A percentile compares a stretch with the other conserved stretches of the same genome.
Conservation (phyloP, 352 stramenopile species). For the Phytophthora pinifolia region DNA sequence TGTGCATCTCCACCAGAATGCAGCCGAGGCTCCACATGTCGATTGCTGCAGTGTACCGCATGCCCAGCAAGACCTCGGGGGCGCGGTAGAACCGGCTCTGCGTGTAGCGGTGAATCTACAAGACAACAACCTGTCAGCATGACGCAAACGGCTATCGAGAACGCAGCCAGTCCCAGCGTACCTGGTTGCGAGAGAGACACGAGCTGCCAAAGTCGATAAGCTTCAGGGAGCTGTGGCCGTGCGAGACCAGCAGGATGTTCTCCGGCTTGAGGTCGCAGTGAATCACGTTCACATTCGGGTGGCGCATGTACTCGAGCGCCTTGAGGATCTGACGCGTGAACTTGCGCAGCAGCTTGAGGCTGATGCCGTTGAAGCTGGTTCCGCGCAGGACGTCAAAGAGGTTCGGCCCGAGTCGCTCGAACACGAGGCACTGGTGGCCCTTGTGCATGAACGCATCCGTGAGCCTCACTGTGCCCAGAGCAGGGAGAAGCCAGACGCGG, state of each 20-base stretch:
- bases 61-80: constrained; percentile 84
- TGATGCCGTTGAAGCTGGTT: constrained; percentile 91
- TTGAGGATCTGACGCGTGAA: constrained; percentile 96
- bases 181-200: constrained; percentile 92
- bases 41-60: constrained; percentile 82
- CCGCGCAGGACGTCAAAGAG: constrained; percentile 97
- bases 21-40: constrained; percentile 91
- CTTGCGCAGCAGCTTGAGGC: constrained; percentile 94
- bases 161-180: constrained; percentile 12
- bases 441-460: constrained; percentile 95
- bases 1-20: constrained; percentile 97
- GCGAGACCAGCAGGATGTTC: constrained; percentile 96
- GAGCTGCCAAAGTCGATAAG: constrained; percentile 99
- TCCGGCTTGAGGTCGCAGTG: constrained; percentile 99
- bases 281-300: constrained; percentile 95
- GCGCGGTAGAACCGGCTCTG: constrained; percentile 97
- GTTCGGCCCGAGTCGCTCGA: constrained; percentile 96
- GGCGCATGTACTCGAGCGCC: constrained; percentile 81
- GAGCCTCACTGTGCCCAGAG: constrained; percentile 79
- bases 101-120: constrained; percentile 97
- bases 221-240: constrained; percentile 96
- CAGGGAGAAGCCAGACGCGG: constrained; percentile 9
- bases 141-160: too few species aligned
- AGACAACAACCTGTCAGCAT: neutral
- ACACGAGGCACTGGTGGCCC: constrained; percentile 98